Evolutionary conservation across 2,329 filamentous ascomycete species (phyloP).

Genomic region (Clonostachys chloroleuca): DNA sequence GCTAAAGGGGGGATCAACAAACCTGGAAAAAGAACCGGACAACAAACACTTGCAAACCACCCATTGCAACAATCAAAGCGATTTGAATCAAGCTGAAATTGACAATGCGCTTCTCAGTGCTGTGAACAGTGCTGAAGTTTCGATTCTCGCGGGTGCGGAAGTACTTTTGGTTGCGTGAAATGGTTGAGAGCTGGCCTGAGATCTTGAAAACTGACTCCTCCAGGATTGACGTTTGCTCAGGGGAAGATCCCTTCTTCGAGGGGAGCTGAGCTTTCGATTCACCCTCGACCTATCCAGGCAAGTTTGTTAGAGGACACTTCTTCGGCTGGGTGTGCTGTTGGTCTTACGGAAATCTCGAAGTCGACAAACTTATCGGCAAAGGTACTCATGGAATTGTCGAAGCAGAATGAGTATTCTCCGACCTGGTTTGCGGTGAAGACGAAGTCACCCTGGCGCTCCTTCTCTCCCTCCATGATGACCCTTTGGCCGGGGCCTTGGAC

Average conservation of each 20-base stretch:
- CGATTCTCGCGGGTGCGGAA: conserved; percentile 98
- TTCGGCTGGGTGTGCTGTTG: background rate
- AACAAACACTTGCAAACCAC: conserved; percentile 91
- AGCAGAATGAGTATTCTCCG: conserved; percentile 96
- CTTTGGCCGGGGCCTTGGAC: conserved; percentile 80
- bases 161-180: conserved; percentile 97
- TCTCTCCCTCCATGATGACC: conserved; percentile 78
- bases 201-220: conserved; percentile 96
- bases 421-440: conserved; percentile 88
- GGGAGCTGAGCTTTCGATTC: conserved; percentile 79
- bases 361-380: conserved; percentile 97
- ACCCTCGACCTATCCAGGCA: conserved; percentile 71
- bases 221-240: conserved; percentile 82
- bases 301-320: background rate
- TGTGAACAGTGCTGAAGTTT: conserved; percentile 96
- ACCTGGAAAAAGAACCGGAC: conserved; percentile 99
- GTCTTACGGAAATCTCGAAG: conserved; percentile 80
- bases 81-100: conserved; percentile 96
- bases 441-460: conserved; percentile 94
- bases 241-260: conserved; percentile 80
- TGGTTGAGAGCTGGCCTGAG: conserved; percentile 86
- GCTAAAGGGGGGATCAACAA: conserved; percentile 7
- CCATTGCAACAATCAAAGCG: conserved; percentile 90
- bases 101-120: conserved; percentile 92
- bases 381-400: conserved; percentile 97